Evolutionary conservation across 2,329 filamentous ascomycete species (phyloP).

Genomic region (Graphilbum sp.): DNA sequence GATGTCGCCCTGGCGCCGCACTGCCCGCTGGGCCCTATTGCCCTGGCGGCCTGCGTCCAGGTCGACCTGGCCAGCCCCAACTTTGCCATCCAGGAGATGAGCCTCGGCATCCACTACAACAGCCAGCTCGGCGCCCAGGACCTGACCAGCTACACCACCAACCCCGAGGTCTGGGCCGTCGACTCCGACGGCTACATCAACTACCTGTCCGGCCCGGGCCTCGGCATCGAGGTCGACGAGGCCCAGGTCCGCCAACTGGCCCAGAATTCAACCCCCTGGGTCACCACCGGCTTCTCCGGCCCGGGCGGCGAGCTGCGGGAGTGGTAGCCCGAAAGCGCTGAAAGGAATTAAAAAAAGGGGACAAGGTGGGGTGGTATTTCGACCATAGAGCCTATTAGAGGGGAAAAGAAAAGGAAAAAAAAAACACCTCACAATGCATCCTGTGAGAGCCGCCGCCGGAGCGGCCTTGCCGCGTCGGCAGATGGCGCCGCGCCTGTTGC

Average conservation of each 20-base stretch:
- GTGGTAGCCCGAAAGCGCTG: slow-evolving; percentile 24
- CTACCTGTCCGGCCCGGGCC: slow-evolving; percentile 32
- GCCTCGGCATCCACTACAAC: slow-evolving; percentile 55
- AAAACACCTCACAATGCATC: too few relatives aligned
- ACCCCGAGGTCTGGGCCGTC: slow-evolving; percentile 34
- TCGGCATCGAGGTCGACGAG: slow-evolving; percentile 50
- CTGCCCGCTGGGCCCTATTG: slow-evolving; percentile 49
- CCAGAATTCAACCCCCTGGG: slow-evolving; percentile 34
- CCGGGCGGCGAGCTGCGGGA: slow-evolving; percentile 41
- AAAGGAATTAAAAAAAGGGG: neutral
- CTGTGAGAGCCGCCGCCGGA: neutral
- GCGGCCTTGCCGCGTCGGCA: neutral
- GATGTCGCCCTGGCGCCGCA: slow-evolving; percentile 50
- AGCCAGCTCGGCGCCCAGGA: slow-evolving; percentile 31
- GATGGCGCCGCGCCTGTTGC: neutral
- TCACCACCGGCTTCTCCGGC: slow-evolving; percentile 38
- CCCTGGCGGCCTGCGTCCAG: slow-evolving; percentile 48
- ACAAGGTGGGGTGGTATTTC: too few relatives aligned
- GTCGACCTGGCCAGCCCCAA: slow-evolving; percentile 38
- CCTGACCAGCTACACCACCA: slow-evolving; percentile 42
- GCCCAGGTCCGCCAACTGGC: slow-evolving; percentile 38
- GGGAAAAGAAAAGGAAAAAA: too few relatives aligned
- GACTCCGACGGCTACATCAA: slow-evolving; percentile 40
- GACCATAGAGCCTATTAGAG: too few relatives aligned
- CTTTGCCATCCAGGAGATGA: slow-evolving; percentile 55